Percentiles rank a stretch among this genome's conserved stretches.
phyloP scores from a whole-genome alignment of 352 stramenopile species.

The Globisporangium camurandrum region DNA sequence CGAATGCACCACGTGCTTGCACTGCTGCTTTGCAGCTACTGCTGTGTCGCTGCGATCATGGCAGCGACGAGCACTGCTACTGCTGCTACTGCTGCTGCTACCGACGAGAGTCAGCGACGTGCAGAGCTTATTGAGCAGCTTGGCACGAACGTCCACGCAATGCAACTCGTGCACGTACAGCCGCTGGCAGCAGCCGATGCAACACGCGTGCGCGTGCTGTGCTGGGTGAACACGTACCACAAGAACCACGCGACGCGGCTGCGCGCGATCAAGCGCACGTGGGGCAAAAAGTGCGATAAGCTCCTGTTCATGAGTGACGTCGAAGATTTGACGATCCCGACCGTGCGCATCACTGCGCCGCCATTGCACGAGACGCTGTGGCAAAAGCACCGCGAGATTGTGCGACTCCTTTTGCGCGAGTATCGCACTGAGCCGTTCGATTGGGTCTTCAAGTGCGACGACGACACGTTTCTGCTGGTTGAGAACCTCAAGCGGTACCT shows the following conservation, averaged over 20 bases:
- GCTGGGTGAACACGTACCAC: slow-evolving; percentile 84
- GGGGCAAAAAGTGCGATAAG: slow-evolving; percentile 78
- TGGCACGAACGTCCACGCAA: slow-evolving; percentile 56
- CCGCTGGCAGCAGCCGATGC: slow-evolving; percentile 28
- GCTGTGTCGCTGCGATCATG: too few relatives aligned
- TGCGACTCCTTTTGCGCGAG: slow-evolving; percentile 61
- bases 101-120: not conserved
- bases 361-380: slow-evolving; percentile 70
- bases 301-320: slow-evolving; percentile 85
- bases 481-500: slow-evolving; percentile 80
- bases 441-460: slow-evolving; percentile 86
- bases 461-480: slow-evolving; percentile 83
- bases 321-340: slow-evolving; percentile 53
- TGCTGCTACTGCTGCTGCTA: not conserved
- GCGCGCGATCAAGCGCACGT: slow-evolving; percentile 63
- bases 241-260: slow-evolving; percentile 59
- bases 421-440: slow-evolving; percentile 60
- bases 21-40: too few relatives aligned
- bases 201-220: slow-evolving; percentile 53
- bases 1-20: too few relatives aligned
- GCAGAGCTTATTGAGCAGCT: slow-evolving; percentile 30
- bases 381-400: slow-evolving; percentile 81
- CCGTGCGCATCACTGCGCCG: slow-evolving; percentile 52
- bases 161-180: slow-evolving; percentile 62
- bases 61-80: too few relatives aligned